These are phyloP conservation scores for Macrocybe gigantea DNA, from an alignment of 768 basidiomycete genomes.

Conservation along the genomic window DNA sequence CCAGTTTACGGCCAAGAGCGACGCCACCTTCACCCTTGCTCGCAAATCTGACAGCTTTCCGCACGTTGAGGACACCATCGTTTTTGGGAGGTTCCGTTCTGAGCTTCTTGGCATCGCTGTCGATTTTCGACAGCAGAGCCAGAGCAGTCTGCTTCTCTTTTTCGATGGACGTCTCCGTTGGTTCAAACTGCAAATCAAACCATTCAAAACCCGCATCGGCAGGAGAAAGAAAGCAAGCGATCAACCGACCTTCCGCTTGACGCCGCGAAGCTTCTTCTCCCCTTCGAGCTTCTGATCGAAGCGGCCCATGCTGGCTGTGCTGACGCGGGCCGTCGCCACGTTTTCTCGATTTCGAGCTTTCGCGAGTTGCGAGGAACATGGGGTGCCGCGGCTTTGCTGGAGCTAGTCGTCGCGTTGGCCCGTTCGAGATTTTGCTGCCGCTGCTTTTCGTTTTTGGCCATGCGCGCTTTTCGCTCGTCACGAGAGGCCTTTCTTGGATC, in stretches of 20 bases:
- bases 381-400: background rate
- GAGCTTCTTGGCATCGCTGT: slow-evolving; percentile 63
- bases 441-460: slow-evolving; percentile 83
- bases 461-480: slow-evolving; percentile 72
- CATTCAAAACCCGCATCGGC: background rate
- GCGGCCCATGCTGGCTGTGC: slow-evolving; percentile 93
- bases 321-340: slow-evolving; percentile 70
- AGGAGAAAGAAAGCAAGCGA: background rate
- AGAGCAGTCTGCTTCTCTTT: slow-evolving; percentile 72
- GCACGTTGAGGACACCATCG: slow-evolving; percentile 68
- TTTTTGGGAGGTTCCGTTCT: slow-evolving; percentile 36
- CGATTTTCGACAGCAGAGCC: slow-evolving; percentile 72
- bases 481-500: slow-evolving; percentile 77
- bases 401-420: slow-evolving; percentile 26
- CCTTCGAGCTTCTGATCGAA: slow-evolving; percentile 90
- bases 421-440: slow-evolving; percentile 66
- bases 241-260: slow-evolving; percentile 82
- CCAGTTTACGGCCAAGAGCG: slow-evolving; percentile 43
- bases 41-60: slow-evolving; percentile 81
- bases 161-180: slow-evolving; percentile 59
- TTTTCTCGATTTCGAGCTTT: slow-evolving; percentile 70
- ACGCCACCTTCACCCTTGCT: slow-evolving; percentile 65
- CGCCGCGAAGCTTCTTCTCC: slow-evolving; percentile 80
- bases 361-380: slow-evolving; percentile 35
- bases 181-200: slow-evolving; percentile 61